These are phyloP conservation scores for Coemansia sp. DNA, from an alignment of 192 early-diverging fungal genomes.

Conservation along the genomic window DNA sequence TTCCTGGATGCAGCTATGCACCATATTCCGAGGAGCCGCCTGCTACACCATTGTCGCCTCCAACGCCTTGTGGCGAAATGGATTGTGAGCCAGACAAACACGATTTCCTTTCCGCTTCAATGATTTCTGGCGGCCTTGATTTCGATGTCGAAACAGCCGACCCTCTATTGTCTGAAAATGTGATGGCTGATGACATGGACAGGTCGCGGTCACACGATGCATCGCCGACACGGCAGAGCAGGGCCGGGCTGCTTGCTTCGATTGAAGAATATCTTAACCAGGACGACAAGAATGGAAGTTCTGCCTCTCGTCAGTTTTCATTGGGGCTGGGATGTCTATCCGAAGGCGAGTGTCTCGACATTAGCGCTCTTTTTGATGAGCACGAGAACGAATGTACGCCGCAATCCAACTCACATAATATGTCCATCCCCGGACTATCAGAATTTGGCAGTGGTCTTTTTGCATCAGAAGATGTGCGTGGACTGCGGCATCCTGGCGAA, in stretches of 20 bases:
- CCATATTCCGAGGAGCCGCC: slow-evolving; percentile 7
- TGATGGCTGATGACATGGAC: not conserved
- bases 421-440: slow-evolving; percentile 19
- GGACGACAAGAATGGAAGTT: slow-evolving; percentile 6
- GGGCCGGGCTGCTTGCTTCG: slow-evolving; percentile 14
- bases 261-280: slow-evolving; percentile 29
- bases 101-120: not conserved
- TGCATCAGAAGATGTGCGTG: slow-evolving; percentile 33
- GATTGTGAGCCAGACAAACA: not conserved
- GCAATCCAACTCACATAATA: slow-evolving; percentile 20
- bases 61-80: slow-evolving; percentile 1
- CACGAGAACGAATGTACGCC: not conserved
- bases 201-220: not conserved
- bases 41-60: slow-evolving; percentile 9
- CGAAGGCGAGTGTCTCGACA: slow-evolving; percentile 17
- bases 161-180: not conserved
- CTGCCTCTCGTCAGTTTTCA: not conserved
- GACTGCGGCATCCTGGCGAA: slow-evolving; percentile 32
- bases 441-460: slow-evolving; percentile 46
- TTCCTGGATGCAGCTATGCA: slow-evolving; percentile 10
- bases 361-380: slow-evolving; percentile 40
- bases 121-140: not conserved
- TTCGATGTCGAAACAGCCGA: slow-evolving; percentile 1
- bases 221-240: not conserved
- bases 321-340: not conserved